Base-by-base conservation (phyloP, 148 eudicot genomes). In the Polygonum aviculare region DNA sequence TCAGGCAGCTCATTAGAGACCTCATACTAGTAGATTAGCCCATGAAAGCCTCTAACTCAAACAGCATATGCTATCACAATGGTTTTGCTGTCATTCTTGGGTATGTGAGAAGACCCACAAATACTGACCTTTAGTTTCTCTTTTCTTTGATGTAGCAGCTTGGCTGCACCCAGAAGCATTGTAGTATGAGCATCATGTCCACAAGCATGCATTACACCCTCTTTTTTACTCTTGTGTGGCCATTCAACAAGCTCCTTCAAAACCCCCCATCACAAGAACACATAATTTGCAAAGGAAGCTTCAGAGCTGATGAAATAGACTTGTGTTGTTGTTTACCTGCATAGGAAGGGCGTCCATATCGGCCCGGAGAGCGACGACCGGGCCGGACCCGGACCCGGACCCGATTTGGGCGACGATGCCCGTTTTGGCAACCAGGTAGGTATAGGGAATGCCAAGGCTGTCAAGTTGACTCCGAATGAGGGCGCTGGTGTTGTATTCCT, bases 101-200 rank as follows among this genome's bases (percentile, higher is more conserved):
- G 57, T 51, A 2, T n/a, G 60, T 54, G 73, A 36, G 21, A 71
- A 11, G 16, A n/a, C n/a, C n/a, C 26, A 39, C 35, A 73, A 55
- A 74, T 39, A 47, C 72, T 14, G 57, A 94, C 97, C 88, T 90
- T 84, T 3, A 94, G 88, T n/a, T 82, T 73, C 70, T 86, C 85
- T 75, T 88, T 94, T 57, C 97, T 74, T 82, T 94, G 82, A 81
- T 87, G 74, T 63, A 91, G 90, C 80, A 94, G 83, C 79, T 91
- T 91, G 74, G 97, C 98, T 81, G 98, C 94, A 63, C 97, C 98
- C 21, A 93, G 93, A 79, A 91, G 87, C 98, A 94, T 94, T 6
- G 98, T 84, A 5, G 98, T 88, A 79, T 94, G 98, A 57, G 90
- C 98, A 90, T 93, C 98, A 81, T 91, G 98, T 69, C 98, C 98